A percentile compares a stretch with the other conserved stretches of the same genome.
These are phyloP conservation scores for Rhypophila decipiens DNA, from an alignment of 495 filamentous ascomycete species.

Conservation along the genomic window DNA sequence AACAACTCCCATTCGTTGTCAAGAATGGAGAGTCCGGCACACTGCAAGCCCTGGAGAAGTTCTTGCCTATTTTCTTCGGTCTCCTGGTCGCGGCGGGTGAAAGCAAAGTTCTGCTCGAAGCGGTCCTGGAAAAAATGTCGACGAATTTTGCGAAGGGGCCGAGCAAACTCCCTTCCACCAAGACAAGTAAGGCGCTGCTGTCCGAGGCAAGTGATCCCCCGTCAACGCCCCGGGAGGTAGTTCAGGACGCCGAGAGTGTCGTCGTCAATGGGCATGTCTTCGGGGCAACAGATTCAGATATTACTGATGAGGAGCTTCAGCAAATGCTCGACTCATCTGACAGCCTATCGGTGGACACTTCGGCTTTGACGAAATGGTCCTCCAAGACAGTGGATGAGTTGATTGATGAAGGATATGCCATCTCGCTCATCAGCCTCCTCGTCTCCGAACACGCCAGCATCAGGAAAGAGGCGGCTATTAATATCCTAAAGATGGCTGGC, in stretches of 20 bases:
- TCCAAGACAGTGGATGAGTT: constrained; percentile 67
- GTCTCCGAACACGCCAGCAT: constrained; percentile 67
- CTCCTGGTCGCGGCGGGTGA: constrained; percentile 30
- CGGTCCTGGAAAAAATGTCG: constrained; percentile 23
- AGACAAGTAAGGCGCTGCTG: not conserved
- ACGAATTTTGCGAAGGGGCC: constrained; percentile 12
- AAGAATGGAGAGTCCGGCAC: constrained; percentile 38
- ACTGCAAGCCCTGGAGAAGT: constrained; percentile 43
- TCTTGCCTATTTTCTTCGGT: constrained; percentile 47
- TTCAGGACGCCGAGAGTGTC: not conserved
- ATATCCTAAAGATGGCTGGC: constrained; percentile 55
- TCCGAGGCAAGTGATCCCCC: too few species aligned
- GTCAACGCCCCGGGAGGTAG: constrained; percentile 11
- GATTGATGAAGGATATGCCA: constrained; percentile 63
- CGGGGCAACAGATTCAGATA: not conserved
- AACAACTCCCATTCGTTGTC: constrained; percentile 69
- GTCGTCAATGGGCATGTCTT: not conserved
- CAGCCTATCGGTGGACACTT: constrained; percentile 45
- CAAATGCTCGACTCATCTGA: constrained; percentile 27
- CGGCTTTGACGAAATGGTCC: constrained; percentile 59
- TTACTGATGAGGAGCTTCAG: constrained; percentile 22
- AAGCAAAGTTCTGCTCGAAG: constrained; percentile 33
- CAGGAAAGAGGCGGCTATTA: constrained; percentile 66
- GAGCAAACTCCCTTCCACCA: not conserved
- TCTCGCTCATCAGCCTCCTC: constrained; percentile 64